Base-by-base conservation (phyloP, 2,329 filamentous ascomycete genomes). In the Rutstroemia sp. region DNA sequence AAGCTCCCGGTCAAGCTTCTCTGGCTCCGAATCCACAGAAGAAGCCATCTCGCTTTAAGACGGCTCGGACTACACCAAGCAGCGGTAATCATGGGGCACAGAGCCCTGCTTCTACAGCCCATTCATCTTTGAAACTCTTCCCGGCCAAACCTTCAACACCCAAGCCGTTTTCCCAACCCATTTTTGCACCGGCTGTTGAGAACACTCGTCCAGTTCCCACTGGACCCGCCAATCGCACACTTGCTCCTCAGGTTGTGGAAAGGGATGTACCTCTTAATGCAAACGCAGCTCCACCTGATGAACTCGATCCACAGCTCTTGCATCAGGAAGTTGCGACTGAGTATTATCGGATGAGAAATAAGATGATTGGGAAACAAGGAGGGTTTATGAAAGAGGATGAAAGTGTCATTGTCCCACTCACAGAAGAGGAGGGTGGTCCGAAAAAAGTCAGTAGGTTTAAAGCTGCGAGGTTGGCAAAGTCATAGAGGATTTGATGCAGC, bases 281-380 rank as follows among this genome's bases (percentile, higher is more conserved):
- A 1, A 54, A 54, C 12, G 57, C 60, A 9, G 40, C 73, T 1
- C 75, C 78, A 58, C 81, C 82, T 0, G 81, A 88, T 62, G 85
- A 88, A 61, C 76, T 92, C 40, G 87, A 96, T 63, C 82, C 87
- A 5, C 77, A 83, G 19, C 74, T 92, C 30, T 76, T 92, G 51
- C 80, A 87, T 53, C 84, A 88, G 60, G 87, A 95, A 69, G 84
- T 95, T 14, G 86, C 88, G 7, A 81, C 83, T 39, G 88, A 95
- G 67, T 95, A 95, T 70, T 87, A 95, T 69, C 84, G 82, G 46
- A 78, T 89, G 70, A 86, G 92, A 19, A 95, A 92, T 68, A 82
- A 81, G 65, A 85, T 95, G 72, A 91, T 96, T 54, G 83, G 90
- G 63, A 81, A 84, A 64, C 83, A 94, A 64, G 91, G 91, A 51